A percentile compares a stretch with the other conserved stretches of the same genome.
Conservation (phyloP, 75 land plant genomes). For the Adiantum capillusveneris region DNA sequence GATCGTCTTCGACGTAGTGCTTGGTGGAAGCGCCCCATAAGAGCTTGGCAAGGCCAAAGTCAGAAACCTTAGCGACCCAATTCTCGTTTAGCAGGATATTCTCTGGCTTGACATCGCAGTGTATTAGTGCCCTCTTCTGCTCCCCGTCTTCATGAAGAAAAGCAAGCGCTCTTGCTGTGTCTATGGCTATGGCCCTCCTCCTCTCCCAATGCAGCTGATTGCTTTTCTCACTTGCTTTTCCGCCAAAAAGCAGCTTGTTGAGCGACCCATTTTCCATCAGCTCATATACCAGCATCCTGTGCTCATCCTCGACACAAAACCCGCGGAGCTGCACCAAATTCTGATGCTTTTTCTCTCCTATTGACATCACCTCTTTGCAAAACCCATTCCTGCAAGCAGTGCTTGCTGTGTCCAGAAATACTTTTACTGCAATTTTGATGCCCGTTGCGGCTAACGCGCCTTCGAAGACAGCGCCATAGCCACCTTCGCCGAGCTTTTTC, state of each 20-base stretch:
- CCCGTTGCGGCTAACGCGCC: slow-evolving; percentile 17
- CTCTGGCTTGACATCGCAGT: slow-evolving; percentile 42
- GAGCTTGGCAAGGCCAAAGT: slow-evolving; percentile 8
- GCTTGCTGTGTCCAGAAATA: slow-evolving; percentile 1
- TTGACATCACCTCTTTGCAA: slow-evolving; percentile 5
- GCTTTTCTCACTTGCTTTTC: slow-evolving; percentile 13
- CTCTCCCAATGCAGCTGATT: neutral
- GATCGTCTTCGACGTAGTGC: neutral
- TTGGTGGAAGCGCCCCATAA: neutral
- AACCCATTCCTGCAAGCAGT: slow-evolving; percentile 3
- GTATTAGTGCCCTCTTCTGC: slow-evolving; percentile 5
- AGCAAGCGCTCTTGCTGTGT: slow-evolving; percentile 1
- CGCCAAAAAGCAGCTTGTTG: slow-evolving; percentile 2
- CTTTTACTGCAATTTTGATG: neutral
- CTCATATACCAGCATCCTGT: slow-evolving; percentile 11
- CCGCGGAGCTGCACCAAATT: slow-evolving; percentile 20
- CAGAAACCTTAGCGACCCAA: slow-evolving; percentile 2
- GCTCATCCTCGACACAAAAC: slow-evolving; percentile 19
- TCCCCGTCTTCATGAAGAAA: neutral
- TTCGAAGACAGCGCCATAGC: slow-evolving; percentile 25
- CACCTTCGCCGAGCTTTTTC: slow-evolving; percentile 33
- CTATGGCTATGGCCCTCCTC: neutral
- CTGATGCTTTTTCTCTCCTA: neutral
- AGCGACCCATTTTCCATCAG: slow-evolving; percentile 8
- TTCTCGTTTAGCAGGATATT: slow-evolving; percentile 20